These are phyloP conservation scores for Scheffersomyces ergatensis DNA, from an alignment of 805 yeast species.

Conservation along the genomic window DNA sequence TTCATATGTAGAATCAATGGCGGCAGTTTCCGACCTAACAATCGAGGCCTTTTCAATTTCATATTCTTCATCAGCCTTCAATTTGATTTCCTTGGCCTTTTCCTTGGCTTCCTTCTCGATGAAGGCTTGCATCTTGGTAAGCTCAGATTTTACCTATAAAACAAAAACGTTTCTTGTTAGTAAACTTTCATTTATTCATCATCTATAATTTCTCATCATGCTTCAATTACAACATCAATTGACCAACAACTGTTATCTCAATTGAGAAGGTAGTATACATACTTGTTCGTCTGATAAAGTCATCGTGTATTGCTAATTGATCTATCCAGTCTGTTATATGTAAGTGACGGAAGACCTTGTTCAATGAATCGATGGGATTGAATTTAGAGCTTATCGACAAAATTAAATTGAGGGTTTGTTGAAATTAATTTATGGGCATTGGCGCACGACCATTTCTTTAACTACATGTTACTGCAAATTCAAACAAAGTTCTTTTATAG, in stretches of 20 bases:
- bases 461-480: too few species aligned
- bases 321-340: too few species aligned
- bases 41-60: slow-evolving; percentile 95
- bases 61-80: slow-evolving; percentile 98
- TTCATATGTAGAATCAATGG: slow-evolving; percentile 78
- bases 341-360: too few species aligned
- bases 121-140: slow-evolving; percentile 97
- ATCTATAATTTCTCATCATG: neutral
- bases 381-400: too few species aligned
- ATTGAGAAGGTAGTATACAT: slow-evolving; percentile 2
- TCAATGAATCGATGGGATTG: too few species aligned
- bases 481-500: too few species aligned
- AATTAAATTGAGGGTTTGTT: too few species aligned
- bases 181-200: neutral
- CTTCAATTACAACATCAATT: neutral
- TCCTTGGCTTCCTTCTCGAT: slow-evolving; percentile 99
- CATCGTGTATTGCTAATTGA: slow-evolving; percentile 2
- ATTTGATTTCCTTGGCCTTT: slow-evolving; percentile 91
- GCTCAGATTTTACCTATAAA: slow-evolving; percentile 83
- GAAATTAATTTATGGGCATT: too few species aligned
- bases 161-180: neutral
- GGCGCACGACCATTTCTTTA: too few species aligned
- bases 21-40: slow-evolving; percentile 87
- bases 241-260: too few species aligned
- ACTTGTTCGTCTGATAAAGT: slow-evolving; percentile 12